These are phyloP conservation scores for Neurospora sp. DNA, from an alignment of 495 filamentous ascomycete species.

Conservation along the genomic window DNA sequence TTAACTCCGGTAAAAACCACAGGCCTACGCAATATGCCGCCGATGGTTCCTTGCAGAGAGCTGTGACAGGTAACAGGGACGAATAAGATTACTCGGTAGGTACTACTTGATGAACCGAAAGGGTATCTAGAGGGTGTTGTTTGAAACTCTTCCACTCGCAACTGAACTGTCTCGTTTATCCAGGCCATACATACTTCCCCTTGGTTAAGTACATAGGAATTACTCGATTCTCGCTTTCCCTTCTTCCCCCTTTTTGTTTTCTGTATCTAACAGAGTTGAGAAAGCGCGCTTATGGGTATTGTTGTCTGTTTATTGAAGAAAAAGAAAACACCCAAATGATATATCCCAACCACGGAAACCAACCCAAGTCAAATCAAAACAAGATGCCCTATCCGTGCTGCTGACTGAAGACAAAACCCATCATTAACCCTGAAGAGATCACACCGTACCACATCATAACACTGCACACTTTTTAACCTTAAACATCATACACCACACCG, in stretches of 20 bases:
- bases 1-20: too few relatives aligned
- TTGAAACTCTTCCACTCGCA: too few relatives aligned
- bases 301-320: background rate
- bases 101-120: background rate
- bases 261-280: background rate
- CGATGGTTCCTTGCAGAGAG: background rate
- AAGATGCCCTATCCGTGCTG: background rate
- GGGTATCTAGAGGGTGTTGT: background rate
- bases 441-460: background rate
- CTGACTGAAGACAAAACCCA: background rate
- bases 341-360: background rate
- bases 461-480: background rate
- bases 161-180: background rate
- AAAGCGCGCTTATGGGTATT: background rate
- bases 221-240: background rate
- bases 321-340: background rate
- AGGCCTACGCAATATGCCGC: too few relatives aligned
- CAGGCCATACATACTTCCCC: background rate
- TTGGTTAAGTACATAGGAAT: background rate
- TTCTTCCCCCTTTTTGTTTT: background rate
- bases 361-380: background rate
- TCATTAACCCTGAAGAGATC: background rate
- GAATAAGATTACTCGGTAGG: background rate
- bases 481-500: background rate
- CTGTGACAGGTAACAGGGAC: background rate